Evolutionary conservation across 768 basidiomycete genomes (phyloP), one percentile per base, ranked within the genome.

Genomic region (Pisolithus marmoratus): DNA sequence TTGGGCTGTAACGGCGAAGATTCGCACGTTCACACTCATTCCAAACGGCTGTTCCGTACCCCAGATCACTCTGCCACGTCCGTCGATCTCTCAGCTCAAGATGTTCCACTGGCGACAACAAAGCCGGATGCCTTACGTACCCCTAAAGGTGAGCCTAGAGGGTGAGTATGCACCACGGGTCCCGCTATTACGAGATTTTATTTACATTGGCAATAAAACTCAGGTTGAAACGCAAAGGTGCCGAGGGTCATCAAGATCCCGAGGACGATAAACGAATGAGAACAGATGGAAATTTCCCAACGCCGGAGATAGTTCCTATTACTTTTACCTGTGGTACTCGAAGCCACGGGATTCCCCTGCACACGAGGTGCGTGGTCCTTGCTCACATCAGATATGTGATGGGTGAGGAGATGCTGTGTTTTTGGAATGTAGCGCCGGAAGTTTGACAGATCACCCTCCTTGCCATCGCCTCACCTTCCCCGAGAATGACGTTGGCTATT

Each of bases 141-240:
- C 19, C 36, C 36, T 14, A n/a, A 14, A 19, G 29, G 42, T 15
- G 11, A 34, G 15, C 55, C 20, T 12, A 46, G 8, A 34, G 47
- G 22, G 65, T 63, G 36, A 40, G 65, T 29, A 9, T 19, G 14
- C 12, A 31, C 48, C 7, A 7, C 24, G 43, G 26, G 11, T 12
- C 31, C 9, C 46, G 14, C 34, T 40, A 40, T 45, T 34, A 14
- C 8, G 15, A 36, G 17, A 14, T 34, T 17, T 14, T 27, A 23
- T 38, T 22, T 22, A 34, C 7, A 6, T 42, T 1, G 38, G 20
- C 19, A 2, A 44, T 34, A 34, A 34, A 27, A 36, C 11, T 27
- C 48, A 65, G 61, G 42, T 17, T n/a, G 38, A 53, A 50, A 31
- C 52, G 55, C 29, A 46, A 22, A 46, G 37, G 43, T 8, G 15